A percentile compares a stretch with the other conserved stretches of the same genome.
Conservation (phyloP, 106 monocot species). For the Platanthera zijinensis region DNA sequence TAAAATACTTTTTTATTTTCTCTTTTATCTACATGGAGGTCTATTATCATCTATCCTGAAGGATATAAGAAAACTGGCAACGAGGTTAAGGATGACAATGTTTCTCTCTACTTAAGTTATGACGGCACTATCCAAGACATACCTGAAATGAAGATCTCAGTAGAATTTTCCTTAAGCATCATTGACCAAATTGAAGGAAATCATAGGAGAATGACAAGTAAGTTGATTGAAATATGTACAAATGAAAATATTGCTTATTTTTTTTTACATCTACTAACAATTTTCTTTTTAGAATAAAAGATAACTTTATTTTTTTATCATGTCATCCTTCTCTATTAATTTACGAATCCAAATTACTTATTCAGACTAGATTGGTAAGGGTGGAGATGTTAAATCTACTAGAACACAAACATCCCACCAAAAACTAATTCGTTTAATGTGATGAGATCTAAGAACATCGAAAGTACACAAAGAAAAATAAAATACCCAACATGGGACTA, state of each 20-base stretch:
- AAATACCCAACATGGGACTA: no score
- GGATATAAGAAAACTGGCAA: background rate
- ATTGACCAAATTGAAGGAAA: slow-evolving; percentile 12
- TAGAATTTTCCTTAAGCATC: slow-evolving; percentile 3
- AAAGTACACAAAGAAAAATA: no score
- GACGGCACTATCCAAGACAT: background rate
- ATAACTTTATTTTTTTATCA: no score
- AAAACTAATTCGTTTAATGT: no score
- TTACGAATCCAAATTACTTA: no score
- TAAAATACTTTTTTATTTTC: background rate
- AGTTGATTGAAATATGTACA: background rate
- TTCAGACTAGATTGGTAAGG: no score
- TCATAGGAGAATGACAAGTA: slow-evolving; percentile 1
- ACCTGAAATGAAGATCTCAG: background rate
- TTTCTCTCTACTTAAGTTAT: background rate
- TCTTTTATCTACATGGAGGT: background rate
- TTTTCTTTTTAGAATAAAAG: no score
- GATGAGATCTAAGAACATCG: no score
- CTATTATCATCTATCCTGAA: background rate
- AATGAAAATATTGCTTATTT: background rate
- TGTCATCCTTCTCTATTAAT: no score
- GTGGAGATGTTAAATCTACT: no score
- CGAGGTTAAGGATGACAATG: background rate
- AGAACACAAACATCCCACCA: no score
- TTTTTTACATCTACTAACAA: no score